These are phyloP conservation scores for Nidularia sp. DNA, from an alignment of 768 basidiomycete species.

Conservation along the genomic window DNA sequence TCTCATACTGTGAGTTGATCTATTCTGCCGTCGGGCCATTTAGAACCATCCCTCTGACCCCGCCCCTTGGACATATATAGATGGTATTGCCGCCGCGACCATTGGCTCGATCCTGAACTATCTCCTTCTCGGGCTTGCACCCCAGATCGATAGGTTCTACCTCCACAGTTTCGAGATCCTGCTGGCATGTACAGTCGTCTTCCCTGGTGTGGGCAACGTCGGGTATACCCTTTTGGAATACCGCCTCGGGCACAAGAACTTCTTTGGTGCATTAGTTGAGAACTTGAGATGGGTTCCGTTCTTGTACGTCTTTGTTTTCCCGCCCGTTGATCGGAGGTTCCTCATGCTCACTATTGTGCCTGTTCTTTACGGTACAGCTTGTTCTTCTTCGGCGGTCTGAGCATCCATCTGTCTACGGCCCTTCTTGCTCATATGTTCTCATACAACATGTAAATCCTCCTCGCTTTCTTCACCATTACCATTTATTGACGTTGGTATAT, in stretches of 20 bases:
- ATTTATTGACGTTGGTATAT: background rate
- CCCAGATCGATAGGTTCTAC: slow-evolving; percentile 71
- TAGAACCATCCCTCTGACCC: background rate
- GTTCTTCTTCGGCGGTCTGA: slow-evolving; percentile 76
- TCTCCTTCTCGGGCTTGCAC: slow-evolving; percentile 65
- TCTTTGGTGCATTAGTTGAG: slow-evolving; percentile 46
- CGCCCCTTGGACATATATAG: slow-evolving; percentile 15
- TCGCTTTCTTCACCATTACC: background rate
- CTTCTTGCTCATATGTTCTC: slow-evolving; percentile 68
- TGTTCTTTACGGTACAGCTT: slow-evolving; percentile 31
- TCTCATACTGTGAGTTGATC: slow-evolving; percentile 36
- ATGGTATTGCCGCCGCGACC: slow-evolving; percentile 66
- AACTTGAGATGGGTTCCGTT: slow-evolving; percentile 67
- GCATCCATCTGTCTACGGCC: slow-evolving; percentile 66
- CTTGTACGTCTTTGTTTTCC: slow-evolving; percentile 48
- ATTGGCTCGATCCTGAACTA: slow-evolving; percentile 71
- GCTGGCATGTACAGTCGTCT: slow-evolving; percentile 74
- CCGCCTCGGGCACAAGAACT: slow-evolving; percentile 58
- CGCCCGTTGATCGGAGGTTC: background rate
- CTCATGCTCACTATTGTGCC: background rate
- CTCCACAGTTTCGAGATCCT: slow-evolving; percentile 79
- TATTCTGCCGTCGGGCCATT: slow-evolving; percentile 4
- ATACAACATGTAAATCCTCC: slow-evolving; percentile 43
- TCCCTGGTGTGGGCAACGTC: slow-evolving; percentile 71
- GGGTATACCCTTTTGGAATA: slow-evolving; percentile 75